phyloP scores from a whole-genome alignment of 2,329 filamentous ascomycete species.

The Exophiala bonariae region DNA sequence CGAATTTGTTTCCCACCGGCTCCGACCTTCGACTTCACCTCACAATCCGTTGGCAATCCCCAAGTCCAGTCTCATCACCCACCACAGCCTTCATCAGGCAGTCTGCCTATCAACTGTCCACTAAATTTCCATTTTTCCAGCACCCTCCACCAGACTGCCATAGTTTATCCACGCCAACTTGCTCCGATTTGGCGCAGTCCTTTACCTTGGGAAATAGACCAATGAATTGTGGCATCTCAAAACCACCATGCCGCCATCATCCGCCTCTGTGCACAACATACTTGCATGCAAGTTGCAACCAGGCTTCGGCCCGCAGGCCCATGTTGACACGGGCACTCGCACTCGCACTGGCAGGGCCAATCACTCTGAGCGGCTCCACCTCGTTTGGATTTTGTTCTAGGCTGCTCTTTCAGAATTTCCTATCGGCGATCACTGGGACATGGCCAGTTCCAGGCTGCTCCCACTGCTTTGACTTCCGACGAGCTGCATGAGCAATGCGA shows the following conservation, averaged over 20 bases:
- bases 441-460: too few relatives aligned
- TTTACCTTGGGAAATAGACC: too few relatives aligned
- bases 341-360: too few relatives aligned
- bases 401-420: too few relatives aligned
- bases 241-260: slow-evolving; percentile 7
- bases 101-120: background rate
- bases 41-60: too few relatives aligned
- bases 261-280: slow-evolving; percentile 22
- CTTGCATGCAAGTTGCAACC: slow-evolving; percentile 17
- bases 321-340: slow-evolving; percentile 9
- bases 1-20: too few relatives aligned
- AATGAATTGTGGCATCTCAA: slow-evolving; percentile 1
- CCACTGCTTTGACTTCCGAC: background rate
- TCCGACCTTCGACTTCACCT: too few relatives aligned
- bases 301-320: slow-evolving; percentile 18
- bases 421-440: too few relatives aligned
- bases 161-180: slow-evolving; percentile 1
- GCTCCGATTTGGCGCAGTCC: slow-evolving; percentile 1
- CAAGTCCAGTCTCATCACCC: background rate
- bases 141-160: slow-evolving; percentile 2
- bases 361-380: too few relatives aligned
- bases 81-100: background rate
- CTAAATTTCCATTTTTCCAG: background rate
- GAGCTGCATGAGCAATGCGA: too few relatives aligned
- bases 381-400: too few relatives aligned